Conservation (phyloP, 768 basidiomycete genomes). For the Stropharia rugosoannulata region DNA sequence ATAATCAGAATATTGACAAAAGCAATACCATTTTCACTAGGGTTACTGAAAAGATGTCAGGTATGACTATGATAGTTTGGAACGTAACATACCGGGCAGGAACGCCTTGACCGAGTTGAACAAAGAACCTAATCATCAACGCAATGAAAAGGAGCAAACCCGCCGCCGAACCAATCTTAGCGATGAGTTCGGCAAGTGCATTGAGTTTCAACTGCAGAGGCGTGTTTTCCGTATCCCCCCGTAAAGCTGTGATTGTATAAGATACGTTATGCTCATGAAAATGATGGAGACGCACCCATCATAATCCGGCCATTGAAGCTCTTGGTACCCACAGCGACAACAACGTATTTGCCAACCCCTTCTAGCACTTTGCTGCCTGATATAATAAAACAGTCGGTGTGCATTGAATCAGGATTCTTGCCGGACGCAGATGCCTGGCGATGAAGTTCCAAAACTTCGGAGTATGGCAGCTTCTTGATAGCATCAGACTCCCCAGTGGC, state of each 20-base stretch:
- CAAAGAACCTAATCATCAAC: slow-evolving; percentile 94
- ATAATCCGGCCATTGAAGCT: slow-evolving; percentile 97
- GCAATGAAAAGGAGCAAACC: slow-evolving; percentile 80
- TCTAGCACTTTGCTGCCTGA: slow-evolving; percentile 93
- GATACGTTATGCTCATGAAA: slow-evolving; percentile 2
- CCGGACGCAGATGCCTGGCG: slow-evolving; percentile 28
- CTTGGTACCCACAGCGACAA: slow-evolving; percentile 88
- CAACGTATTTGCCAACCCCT: slow-evolving; percentile 90
- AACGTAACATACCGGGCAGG: slow-evolving; percentile 49
- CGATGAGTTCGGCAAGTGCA: slow-evolving; percentile 90
- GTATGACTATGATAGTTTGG: not conserved
- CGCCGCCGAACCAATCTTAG: slow-evolving; percentile 81
- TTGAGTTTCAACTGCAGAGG: slow-evolving; percentile 95
- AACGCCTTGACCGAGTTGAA: slow-evolving; percentile 66
- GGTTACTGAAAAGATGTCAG: slow-evolving; percentile 39
- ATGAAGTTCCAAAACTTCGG: slow-evolving; percentile 62
- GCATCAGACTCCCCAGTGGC: slow-evolving; percentile 97
- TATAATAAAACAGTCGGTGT: slow-evolving; percentile 90
- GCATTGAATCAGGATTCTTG: slow-evolving; percentile 36
- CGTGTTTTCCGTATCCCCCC: slow-evolving; percentile 84
- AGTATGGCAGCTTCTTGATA: slow-evolving; percentile 83
- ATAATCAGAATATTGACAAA: slow-evolving; percentile 96
- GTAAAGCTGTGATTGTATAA: slow-evolving; percentile 57
- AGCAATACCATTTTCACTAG: slow-evolving; percentile 82
- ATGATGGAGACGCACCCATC: slow-evolving; percentile 69